These are phyloP conservation scores for Solanum habrochaites DNA, from an alignment of 257 asterid species.

Conservation along the genomic window DNA sequence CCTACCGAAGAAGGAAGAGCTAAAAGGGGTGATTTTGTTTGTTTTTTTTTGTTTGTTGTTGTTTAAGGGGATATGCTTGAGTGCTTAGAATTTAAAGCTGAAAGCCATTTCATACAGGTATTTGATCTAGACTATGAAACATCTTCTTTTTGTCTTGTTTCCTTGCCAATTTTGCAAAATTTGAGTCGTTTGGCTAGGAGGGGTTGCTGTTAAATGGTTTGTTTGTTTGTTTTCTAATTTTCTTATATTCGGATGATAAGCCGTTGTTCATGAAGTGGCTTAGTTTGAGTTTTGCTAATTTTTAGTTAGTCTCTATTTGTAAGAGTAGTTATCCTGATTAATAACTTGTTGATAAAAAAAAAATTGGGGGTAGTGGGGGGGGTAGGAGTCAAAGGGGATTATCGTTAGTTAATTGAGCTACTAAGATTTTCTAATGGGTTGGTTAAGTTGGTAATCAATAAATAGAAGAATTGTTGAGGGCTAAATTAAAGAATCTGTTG, in stretches of 20 bases:
- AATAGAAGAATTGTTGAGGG: slow-evolving; percentile 17
- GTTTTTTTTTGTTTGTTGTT: background rate
- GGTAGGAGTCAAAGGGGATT: background rate
- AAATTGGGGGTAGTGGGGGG: background rate
- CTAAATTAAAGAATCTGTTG: slow-evolving; percentile 30
- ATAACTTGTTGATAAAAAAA: background rate
- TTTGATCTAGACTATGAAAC: background rate
- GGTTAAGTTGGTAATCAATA: background rate
- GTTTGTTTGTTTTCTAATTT: background rate
- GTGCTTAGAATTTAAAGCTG: slow-evolving; percentile 28
- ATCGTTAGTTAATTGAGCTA: too few species aligned
- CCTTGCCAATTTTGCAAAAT: background rate
- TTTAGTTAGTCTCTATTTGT: background rate
- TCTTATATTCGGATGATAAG: background rate
- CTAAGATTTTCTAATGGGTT: background rate
- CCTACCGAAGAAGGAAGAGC: background rate
- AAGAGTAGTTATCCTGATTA: background rate
- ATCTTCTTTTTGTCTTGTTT: background rate
- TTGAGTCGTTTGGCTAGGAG: background rate
- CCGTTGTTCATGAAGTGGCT: background rate
- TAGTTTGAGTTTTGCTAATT: background rate
- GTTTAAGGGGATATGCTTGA: slow-evolving; percentile 27
- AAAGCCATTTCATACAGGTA: slow-evolving; percentile 17
- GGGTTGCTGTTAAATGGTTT: background rate
- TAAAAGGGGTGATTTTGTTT: background rate